These are phyloP conservation scores for Globisporangium cylindrosporum DNA, from an alignment of 352 stramenopile genomes.

Conservation along the genomic window DNA sequence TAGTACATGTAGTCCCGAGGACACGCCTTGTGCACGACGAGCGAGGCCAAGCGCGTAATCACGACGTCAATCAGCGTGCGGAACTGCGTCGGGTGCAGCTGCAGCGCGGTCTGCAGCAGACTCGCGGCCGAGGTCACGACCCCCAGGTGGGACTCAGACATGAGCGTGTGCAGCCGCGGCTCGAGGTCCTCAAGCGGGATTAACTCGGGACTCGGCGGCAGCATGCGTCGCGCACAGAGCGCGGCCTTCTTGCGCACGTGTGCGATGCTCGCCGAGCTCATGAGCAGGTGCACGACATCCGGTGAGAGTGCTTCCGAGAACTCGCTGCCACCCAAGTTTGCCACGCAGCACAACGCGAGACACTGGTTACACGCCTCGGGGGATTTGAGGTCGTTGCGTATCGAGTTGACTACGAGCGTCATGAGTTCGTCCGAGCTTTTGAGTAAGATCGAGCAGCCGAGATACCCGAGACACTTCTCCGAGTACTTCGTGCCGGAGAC, in stretches of 20 bases:
- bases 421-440: slow-evolving; percentile 87
- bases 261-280: slow-evolving; percentile 89
- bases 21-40: slow-evolving; percentile 94
- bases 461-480: slow-evolving; percentile 95
- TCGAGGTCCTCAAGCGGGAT: slow-evolving; percentile 83
- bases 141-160: slow-evolving; percentile 92
- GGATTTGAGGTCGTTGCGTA: slow-evolving; percentile 94
- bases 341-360: slow-evolving; percentile 94
- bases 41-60: slow-evolving; percentile 87
- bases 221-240: slow-evolving; percentile 92
- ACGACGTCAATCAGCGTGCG: slow-evolving; percentile 91
- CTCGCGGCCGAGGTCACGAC: slow-evolving; percentile 92
- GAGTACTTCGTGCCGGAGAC: slow-evolving; percentile 93
- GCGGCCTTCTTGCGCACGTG: slow-evolving; percentile 97
- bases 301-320: slow-evolving; percentile 93
- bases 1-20: slow-evolving; percentile 98
- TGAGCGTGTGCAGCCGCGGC: slow-evolving; percentile 61
- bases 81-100: slow-evolving; percentile 89
- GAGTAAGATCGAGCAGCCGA: slow-evolving; percentile 95
- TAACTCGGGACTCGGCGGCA: slow-evolving; percentile 91
- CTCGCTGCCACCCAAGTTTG: slow-evolving; percentile 94
- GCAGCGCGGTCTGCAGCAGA: slow-evolving; percentile 89
- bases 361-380: slow-evolving; percentile 87
- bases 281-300: slow-evolving; percentile 92
- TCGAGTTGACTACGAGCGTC: slow-evolving; percentile 95